Evolutionary conservation across 148 eudicot species (phyloP).

Genomic region (Oxyria digyna): DNA sequence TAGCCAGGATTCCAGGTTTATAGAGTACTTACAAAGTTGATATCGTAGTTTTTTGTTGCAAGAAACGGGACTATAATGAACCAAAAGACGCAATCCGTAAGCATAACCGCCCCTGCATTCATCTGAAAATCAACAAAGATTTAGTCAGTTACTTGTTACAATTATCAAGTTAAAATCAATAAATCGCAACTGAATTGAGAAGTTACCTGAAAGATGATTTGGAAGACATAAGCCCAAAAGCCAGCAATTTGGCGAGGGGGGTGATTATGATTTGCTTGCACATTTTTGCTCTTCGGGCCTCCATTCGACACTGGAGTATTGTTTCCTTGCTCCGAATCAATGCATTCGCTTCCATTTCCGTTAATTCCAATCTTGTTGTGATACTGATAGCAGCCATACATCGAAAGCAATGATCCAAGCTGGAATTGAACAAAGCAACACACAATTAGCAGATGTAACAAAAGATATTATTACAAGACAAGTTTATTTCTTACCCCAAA

Average conservation of each 20-base stretch:
- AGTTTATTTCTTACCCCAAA: constrained; percentile 56
- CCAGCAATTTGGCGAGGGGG: constrained; percentile 42
- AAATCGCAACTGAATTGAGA: background rate
- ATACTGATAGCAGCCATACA: constrained; percentile 61
- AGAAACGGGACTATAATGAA: constrained; percentile 68
- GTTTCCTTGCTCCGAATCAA: constrained; percentile 42
- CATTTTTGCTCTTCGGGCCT: constrained; percentile 14
- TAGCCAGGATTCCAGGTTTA: background rate
- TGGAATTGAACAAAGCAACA: constrained; percentile 9
- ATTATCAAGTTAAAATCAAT: background rate
- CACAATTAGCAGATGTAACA: background rate
- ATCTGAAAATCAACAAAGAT: constrained; percentile 29
- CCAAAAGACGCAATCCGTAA: constrained; percentile 83
- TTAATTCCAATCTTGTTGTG: constrained; percentile 32
- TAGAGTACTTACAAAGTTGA: constrained; percentile 57
- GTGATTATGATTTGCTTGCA: constrained; percentile 14
- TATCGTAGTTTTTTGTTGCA: constrained; percentile 39
- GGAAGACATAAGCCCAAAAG: constrained; percentile 64
- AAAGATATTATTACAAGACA: background rate
- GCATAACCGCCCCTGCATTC: constrained; percentile 93
- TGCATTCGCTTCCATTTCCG: constrained; percentile 22
- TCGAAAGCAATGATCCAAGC: constrained; percentile 69
- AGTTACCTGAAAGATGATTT: constrained; percentile 71
- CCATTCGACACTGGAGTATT: constrained; percentile 1
- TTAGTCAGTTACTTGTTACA: background rate